Evolutionary conservation across 2,329 filamentous ascomycete genomes (phyloP), one percentile per base, ranked within the genome.

Genomic region (Phaeosphaeria sp.): DNA sequence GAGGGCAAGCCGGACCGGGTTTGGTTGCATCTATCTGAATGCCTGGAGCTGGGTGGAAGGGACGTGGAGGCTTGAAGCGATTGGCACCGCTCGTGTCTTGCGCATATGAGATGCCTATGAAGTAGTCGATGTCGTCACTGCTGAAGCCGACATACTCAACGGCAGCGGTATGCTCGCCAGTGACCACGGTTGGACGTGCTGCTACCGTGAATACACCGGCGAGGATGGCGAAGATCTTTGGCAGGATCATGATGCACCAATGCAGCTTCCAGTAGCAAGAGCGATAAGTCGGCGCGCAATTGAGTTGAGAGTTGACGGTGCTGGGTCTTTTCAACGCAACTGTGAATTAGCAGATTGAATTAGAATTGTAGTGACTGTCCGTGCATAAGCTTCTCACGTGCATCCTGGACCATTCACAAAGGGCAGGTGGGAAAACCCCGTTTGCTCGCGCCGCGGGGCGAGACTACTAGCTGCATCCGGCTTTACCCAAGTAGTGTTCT

Each of bases 101-200:
- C 4, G 78, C 82, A 48, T 81, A 84, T 1, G 75, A 78, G 21
- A 84, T 80, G n/a, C 77, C 78, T 3, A 82, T 74, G 59, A 83
- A 84, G 8, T 78, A 71, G 52, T 84, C 82, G 39, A 83, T 73
- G 21, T 74, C 78, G 57, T 81, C 81, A 57, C 78, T 76, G 9
- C 72, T 54, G 20, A 82, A 61, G 9, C 82, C 82, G n/a, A 64
- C 56, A 61, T 82, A 83, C 0, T 73, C 80, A 47, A 83, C 68
- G 30, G 69, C 60, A n/a, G 36, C 53, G 2, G 51, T 50, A 43
- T 18, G 17, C 17, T 15, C n/a, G 6, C 49, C 30, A 43, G 57
- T 49, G 8, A 56, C 27, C n/a, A 60, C 46, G 33, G 53, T 51
- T 1, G 55, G 44, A 22, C 45, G 49, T 11, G 61, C 59, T 27